Base-by-base conservation (phyloP, 2,329 filamentous ascomycete species). In the Arachnomyces sp. region DNA sequence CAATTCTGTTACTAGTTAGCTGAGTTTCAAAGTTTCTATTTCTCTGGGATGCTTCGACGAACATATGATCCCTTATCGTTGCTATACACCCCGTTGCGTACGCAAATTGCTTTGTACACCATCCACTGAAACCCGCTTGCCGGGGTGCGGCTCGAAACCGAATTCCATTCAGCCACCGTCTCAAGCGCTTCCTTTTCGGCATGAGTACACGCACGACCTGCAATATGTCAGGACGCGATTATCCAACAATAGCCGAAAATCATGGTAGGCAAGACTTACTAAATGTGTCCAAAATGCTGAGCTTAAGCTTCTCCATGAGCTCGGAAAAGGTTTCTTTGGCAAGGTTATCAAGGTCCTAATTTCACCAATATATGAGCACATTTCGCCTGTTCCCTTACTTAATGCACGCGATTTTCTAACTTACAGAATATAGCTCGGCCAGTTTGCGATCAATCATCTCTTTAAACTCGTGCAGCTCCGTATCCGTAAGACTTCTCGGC, bases 91-190 rank as follows among this genome's bases (percentile, higher is more conserved):
- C 73, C 76, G 39, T 67, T 49, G 33, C 74, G 65, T 31, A 71
- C 61, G 37, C 71, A 71, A 2, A 72, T 66, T 7, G 77, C 77
- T 53, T 71, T 74, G 48, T 79, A 81, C 0, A 76, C 78, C 2
- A 57, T 17, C 59, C 62, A 79, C 28, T 53, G 48, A 9, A 74
- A 54, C 2, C 74, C 75, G 20, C 8, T 74, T 74, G 25, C 58
- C 52, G 11, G 45, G 29, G 20, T 55, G 62, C 31, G 53, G 55
- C 4, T 52, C 50, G 7, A 25, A 5, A 5, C 5, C 20, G 20
- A 25, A 25, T 61, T 61, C 68, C 68, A 72, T n/a, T 57, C 50
- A 11, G 42, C 40, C 7, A 60, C 61, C n/a, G 58, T 66, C 7
- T 43, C 25, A 7, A 49, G 50, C 8, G 65, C 64, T 40, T 48